These are phyloP conservation scores for Verruconis gallopava DNA, from an alignment of 2,329 filamentous ascomycete species.

Conservation along the genomic window DNA sequence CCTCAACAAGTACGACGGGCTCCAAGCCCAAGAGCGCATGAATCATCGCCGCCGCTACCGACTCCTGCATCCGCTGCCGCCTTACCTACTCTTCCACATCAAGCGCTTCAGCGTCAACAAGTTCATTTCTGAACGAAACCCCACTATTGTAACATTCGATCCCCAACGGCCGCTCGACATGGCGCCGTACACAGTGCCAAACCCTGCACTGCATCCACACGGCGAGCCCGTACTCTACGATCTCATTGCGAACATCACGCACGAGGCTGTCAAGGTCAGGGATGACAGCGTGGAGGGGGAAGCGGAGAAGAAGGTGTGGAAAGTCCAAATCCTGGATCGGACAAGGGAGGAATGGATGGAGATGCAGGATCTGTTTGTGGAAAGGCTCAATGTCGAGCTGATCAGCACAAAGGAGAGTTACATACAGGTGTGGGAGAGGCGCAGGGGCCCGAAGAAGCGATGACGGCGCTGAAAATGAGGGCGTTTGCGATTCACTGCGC, in stretches of 20 bases:
- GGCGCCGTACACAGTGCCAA: conserved; percentile 81
- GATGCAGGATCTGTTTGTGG: conserved; percentile 86
- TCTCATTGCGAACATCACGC: conserved; percentile 86
- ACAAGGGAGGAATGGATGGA: conserved; percentile 80
- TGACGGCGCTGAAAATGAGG: conserved; percentile 16
- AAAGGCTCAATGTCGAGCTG: conserved; percentile 76
- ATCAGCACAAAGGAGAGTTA: conserved; percentile 90
- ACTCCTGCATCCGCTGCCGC: conserved; percentile 78
- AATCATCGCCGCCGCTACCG: conserved; percentile 82
- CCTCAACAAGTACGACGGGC: conserved; percentile 84
- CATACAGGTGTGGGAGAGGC: conserved; percentile 89
- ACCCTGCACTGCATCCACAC: conserved; percentile 54
- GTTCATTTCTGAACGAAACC: conserved; percentile 90
- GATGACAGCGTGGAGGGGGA: conserved; percentile 81
- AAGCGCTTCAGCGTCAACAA: conserved; percentile 97
- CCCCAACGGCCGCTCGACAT: conserved; percentile 76
- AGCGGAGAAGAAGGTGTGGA: conserved; percentile 88
- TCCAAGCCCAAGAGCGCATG: conserved; percentile 74
- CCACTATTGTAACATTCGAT: conserved; percentile 86
- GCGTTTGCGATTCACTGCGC: too few species aligned
- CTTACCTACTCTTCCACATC: conserved; percentile 85
- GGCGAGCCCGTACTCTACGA: conserved; percentile 86
- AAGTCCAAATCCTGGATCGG: conserved; percentile 76
- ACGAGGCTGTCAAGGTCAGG: conserved; percentile 62
- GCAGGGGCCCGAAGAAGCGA: conserved; percentile 40